These are phyloP conservation scores for Henckelia pumila DNA, from an alignment of 257 asterid species.

Conservation along the genomic window DNA sequence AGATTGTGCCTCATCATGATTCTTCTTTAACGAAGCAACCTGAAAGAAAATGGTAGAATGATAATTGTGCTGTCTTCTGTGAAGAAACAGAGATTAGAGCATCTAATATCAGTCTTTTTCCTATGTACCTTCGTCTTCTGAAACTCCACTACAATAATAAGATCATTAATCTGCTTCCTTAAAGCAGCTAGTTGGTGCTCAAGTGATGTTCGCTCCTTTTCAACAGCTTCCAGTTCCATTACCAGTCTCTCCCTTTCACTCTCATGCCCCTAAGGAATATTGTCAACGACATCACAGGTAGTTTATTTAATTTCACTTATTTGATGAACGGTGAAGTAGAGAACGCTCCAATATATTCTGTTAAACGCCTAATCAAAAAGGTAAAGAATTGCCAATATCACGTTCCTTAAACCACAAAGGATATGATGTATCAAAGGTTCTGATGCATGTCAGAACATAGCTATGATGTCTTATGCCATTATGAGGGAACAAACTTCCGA, in stretches of 20 bases:
- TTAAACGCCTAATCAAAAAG: neutral
- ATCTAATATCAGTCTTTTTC: slow-evolving; percentile 9
- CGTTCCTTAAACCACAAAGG: slow-evolving; percentile 2
- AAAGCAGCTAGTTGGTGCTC: slow-evolving; percentile 62
- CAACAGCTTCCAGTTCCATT: slow-evolving; percentile 90
- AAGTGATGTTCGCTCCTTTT: slow-evolving; percentile 65
- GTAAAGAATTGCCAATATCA: slow-evolving; percentile 13
- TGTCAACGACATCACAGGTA: slow-evolving; percentile 21
- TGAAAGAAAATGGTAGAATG: slow-evolving; percentile 29
- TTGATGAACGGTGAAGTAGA: slow-evolving; percentile 16
- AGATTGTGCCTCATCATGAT: slow-evolving; percentile 52
- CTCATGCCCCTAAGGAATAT: slow-evolving; percentile 66
- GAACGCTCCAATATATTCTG: neutral
- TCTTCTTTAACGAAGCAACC: slow-evolving; percentile 55
- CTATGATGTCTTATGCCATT: neutral
- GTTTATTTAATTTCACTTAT: slow-evolving; percentile 15
- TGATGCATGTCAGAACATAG: slow-evolving; percentile 15
- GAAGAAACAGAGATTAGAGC: slow-evolving; percentile 17
- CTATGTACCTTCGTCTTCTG: slow-evolving; percentile 65
- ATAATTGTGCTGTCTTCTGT: slow-evolving; percentile 13
- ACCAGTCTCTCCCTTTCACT: slow-evolving; percentile 77
- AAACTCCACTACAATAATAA: slow-evolving; percentile 55
- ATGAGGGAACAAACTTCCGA: slow-evolving; percentile 2
- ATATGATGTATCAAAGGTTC: slow-evolving; percentile 16
- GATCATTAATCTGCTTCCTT: slow-evolving; percentile 53